Evolutionary conservation across 352 stramenopile genomes (phyloP), one percentile per base, ranked within the genome.

Genomic region (Pythium scleroteichum): DNA sequence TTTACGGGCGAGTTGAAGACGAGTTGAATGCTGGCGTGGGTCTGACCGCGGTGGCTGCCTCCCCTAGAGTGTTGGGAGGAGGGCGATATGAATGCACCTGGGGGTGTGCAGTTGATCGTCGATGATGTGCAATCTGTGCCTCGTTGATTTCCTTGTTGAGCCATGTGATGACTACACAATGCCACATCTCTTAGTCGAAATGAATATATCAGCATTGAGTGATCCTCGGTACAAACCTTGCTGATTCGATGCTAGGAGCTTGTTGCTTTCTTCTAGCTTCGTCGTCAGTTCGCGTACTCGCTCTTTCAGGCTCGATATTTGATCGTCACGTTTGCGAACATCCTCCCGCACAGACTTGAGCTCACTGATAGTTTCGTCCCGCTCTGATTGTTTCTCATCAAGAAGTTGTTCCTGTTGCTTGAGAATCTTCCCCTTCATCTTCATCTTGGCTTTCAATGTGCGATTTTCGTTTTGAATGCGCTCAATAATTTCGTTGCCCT

Each of bases 101-200:
- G 22, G 82, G 78, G 52, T 94, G 82, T 22, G 81, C 70, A 14
- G 72, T 78, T 12, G 78, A 75, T 44, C 79, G 71, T 45, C 82
- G 67, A 23, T 90, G 85, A 51, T 89, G 78, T 0, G 79, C 70
- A 55, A 94, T 78, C 59, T 96, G 86, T 20, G 81, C 79, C 66
- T 96, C 85, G 59, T 95, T 96, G 59, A 96, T 96, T 59, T 96
- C 85, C 60, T 96, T 96, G 76, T 96, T 96, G 27, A 96, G 61
- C 82, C 87, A 96, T 27, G 84, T 78, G 62, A 96, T 96, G 20
- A 96, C 88, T 94, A 44, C 3, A n/a, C n/a, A n/a, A n/a, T n/a
- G n/a, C n/a, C n/a, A n/a, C n/a, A n/a, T n/a, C n/a, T n/a, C n/a
- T n/a, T n/a, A n/a, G n/a, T n/a, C n/a, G n/a, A n/a, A n/a, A n/a